Evolutionary conservation across 192 early-diverging fungal species (phyloP), one percentile per base, ranked within the genome.

Genomic region (Backusella luteola): DNA sequence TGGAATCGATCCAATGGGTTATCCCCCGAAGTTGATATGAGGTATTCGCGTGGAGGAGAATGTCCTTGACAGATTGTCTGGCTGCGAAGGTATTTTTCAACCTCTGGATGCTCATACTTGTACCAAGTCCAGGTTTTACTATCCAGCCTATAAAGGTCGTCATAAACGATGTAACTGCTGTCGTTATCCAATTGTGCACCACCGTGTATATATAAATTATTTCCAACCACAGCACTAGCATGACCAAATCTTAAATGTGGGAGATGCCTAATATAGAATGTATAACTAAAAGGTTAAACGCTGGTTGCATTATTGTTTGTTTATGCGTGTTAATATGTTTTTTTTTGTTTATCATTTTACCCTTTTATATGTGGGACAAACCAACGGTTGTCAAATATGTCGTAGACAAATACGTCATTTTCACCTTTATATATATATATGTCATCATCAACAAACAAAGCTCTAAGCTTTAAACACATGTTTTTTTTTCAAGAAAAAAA

Each of bases 191-290:
- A 53, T 68, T 77, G 80, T n/a, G 76, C 76, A 26, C 80, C 80
- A 41, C 80, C 76, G 53, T 74, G 76, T 1, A 81, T 67, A 41
- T 81, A 81, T 3, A 81, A 63, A 41, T 73, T 26, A n/a, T 44
- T 74, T 35, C 76, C 76, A 38, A 75, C 66, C 1, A 78, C 76
- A 4, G 73, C 38, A 17, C 70, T 73, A 19, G 76, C 69, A 38
- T 81, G 80, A 14, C 80, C 80, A 67, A 81, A 81, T 56, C 80
- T 76, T 23, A 81, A 46, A 66, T 81, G 80, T 6, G 80, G 80
- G 12, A 72, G 68, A 19, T 69, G 67, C 21, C 80, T 81, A 46
- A 19, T 21, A 11, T 38, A 15, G 21, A 4, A 41, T 29, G 14
- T 34, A 19, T 2, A 71, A 15, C 11, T 11, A 39, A 34, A 76